Base-by-base conservation (phyloP, 345 rosid genomes). In the Aurinia saxatilis region DNA sequence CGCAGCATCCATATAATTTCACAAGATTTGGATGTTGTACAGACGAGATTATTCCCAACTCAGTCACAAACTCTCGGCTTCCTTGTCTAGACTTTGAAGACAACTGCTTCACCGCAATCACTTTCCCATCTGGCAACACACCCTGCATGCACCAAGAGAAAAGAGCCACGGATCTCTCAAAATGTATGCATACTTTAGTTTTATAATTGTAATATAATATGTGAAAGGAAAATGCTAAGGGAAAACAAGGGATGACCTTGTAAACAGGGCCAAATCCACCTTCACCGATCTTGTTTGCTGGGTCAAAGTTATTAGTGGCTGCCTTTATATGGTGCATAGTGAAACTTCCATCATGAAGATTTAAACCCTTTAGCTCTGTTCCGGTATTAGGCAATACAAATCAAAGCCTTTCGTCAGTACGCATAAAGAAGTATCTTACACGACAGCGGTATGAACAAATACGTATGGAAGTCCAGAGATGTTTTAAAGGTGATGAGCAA, bases 11-110 rank as follows among this genome's bases (percentile, higher is more conserved):
- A 35, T 79, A 74, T n/a, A 84, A 49, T 47, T 67, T 77, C 16
- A 82, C 84, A 16, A 85, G 84, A 74, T 85, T 85, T n/a, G 84
- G 82, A 71, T 85, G 88, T 37, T 80, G 88, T 57, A 79, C 38
- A 6, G 77, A 82, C 10, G 86, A 80, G 30, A 85, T 80, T 77
- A 79, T 50, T 65, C 84, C 84, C 31, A 82, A 62, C 60, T 85
- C 91, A 50, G 73, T 80, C 33, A 84, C 60, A 45, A 84, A 84
- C 65, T 84, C 87, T 4, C 77, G 84, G 42, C 74, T 77, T 59
- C 88, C 91, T 56, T 85, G 91, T 37, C 55, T 80, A 3, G 86
- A 85, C 73, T 72, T 80, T 7, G 88, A 70, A 0, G 91, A 85
- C 27, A 80, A 81, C 58, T 70, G 78, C 63, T 82, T 85, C 31